phyloP scores from a whole-genome alignment of 1,284 basidiomycete species.

The Heliocybe sulcata region DNA sequence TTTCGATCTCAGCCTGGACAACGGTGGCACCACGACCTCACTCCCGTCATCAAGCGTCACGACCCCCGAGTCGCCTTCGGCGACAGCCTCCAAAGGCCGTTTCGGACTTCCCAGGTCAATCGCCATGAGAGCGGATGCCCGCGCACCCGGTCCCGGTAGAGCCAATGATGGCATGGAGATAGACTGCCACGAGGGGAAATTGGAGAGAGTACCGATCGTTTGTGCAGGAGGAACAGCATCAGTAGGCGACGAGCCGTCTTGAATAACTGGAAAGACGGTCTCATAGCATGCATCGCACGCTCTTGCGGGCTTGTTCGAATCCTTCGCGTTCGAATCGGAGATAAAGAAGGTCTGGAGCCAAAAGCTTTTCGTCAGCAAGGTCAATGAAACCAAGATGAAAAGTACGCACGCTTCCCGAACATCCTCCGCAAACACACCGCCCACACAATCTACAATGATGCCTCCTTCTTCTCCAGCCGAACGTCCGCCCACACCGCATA shows the following conservation, averaged over 20 bases:
- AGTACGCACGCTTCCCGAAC: conserved; percentile 65
- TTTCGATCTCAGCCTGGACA: conserved; percentile 27
- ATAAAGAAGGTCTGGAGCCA: conserved; percentile 69
- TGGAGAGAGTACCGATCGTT: conserved; percentile 34
- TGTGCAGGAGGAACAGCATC: conserved; percentile 13
- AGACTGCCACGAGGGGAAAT: conserved; percentile 33
- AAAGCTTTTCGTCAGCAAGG: not conserved
- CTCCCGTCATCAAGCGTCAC: not conserved
- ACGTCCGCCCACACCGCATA: conserved; percentile 74
- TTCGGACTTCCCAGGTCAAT: conserved; percentile 26
- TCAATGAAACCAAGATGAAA: conserved; percentile 5
- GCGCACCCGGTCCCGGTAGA: conserved; percentile 19
- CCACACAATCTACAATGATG: conserved; percentile 93
- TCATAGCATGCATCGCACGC: conserved; percentile 86
- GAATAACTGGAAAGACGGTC: conserved; percentile 70
- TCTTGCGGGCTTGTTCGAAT: conserved; percentile 57
- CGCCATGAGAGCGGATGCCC: conserved; percentile 34
- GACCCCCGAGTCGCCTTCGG: conserved; percentile 3
- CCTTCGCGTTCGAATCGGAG: conserved; percentile 42
- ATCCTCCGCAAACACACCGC: conserved; percentile 75
- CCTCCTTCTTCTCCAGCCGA: conserved; percentile 76
- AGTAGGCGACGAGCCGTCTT: conserved; percentile 16
- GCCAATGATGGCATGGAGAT: conserved; percentile 38
- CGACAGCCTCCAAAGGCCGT: conserved; percentile 11
- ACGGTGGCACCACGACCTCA: conserved; percentile 8